A percentile compares a stretch with the other conserved stretches of the same genome.
phyloP scores from a whole-genome alignment of 2,329 filamentous ascomycete genomes.

The Cladobotryum mycophilum region DNA sequence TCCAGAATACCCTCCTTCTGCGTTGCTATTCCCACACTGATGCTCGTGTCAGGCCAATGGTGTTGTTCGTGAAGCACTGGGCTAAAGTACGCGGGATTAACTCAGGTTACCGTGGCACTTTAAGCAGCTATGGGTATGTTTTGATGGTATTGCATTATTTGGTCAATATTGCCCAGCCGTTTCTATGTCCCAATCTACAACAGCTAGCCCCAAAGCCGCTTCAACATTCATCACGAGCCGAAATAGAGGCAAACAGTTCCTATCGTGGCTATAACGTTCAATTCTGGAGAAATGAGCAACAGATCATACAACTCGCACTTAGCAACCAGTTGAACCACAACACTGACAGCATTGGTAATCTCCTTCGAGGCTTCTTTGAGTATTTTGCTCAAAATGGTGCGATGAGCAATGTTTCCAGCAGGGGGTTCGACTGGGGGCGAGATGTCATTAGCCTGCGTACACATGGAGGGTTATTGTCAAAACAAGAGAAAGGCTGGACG shows the following conservation, averaged over 20 bases:
- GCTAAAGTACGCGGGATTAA: slow-evolving; percentile 82
- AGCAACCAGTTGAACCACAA: slow-evolving; percentile 61
- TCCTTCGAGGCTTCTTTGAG: slow-evolving; percentile 80
- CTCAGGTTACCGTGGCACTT: slow-evolving; percentile 74
- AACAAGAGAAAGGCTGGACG: slow-evolving; percentile 78
- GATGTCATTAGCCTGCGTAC: slow-evolving; percentile 75
- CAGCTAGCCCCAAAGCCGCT: slow-evolving; percentile 41
- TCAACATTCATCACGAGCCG: slow-evolving; percentile 20
- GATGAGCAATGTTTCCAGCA: slow-evolving; percentile 43
- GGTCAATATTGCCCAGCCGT: slow-evolving; percentile 72
- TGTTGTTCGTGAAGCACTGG: slow-evolving; percentile 88
- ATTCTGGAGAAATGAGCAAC: slow-evolving; percentile 71
- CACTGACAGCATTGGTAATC: slow-evolving; percentile 58
- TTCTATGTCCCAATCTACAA: slow-evolving; percentile 81
- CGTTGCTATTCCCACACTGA: slow-evolving; percentile 80
- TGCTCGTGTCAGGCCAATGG: slow-evolving; percentile 66
- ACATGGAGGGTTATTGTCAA: slow-evolving; percentile 61
- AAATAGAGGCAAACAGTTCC: slow-evolving; percentile 19
- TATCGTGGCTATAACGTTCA: slow-evolving; percentile 64
- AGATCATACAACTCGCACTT: slow-evolving; percentile 56
- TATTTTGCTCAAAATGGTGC: slow-evolving; percentile 64
- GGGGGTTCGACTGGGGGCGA: slow-evolving; percentile 72
- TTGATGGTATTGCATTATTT: slow-evolving; percentile 90
- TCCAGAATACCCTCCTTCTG: slow-evolving; percentile 78
- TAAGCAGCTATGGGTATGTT: slow-evolving; percentile 87